A percentile compares a stretch with the other conserved stretches of the same genome.
These are phyloP conservation scores for Annulohypoxylon bovei DNA, from an alignment of 495 filamentous ascomycete genomes.

Conservation along the genomic window DNA sequence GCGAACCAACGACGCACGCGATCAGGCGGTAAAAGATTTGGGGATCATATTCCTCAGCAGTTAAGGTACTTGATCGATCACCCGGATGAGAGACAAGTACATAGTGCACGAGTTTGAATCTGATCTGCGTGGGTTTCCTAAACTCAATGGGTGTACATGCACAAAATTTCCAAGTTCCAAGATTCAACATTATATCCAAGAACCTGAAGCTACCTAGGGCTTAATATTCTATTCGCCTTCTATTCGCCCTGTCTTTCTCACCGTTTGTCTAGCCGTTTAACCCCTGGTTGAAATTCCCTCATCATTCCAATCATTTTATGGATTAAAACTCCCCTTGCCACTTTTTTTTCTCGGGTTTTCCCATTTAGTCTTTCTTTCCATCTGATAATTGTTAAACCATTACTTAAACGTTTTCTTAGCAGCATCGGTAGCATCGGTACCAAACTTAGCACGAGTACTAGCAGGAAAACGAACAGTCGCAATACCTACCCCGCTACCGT, in stretches of 20 bases:
- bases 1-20: constrained; percentile 15
- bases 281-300: constrained; percentile 25
- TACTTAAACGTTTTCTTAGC: constrained; percentile 8
- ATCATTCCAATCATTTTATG: constrained; percentile 16
- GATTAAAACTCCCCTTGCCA: constrained; percentile 7
- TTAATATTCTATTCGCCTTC: background rate
- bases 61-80: background rate
- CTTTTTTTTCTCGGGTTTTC: background rate
- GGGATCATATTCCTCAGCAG: background rate
- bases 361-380: constrained; percentile 2
- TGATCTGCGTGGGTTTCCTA: constrained; percentile 10
- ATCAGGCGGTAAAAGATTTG: constrained; percentile 19
- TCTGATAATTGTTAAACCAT: background rate
- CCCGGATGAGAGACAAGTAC: background rate
- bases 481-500: constrained; percentile 32
- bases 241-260: background rate
- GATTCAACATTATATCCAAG: background rate
- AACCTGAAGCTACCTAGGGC: constrained; percentile 16
- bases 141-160: constrained; percentile 10
- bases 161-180: constrained; percentile 9
- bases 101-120: background rate
- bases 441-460: constrained; percentile 1
- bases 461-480: background rate
- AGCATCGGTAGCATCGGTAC: constrained; percentile 27
- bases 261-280: background rate